These are phyloP conservation scores for Whalleya microplaca DNA, from an alignment of 2,329 filamentous ascomycete genomes.

Conservation along the genomic window DNA sequence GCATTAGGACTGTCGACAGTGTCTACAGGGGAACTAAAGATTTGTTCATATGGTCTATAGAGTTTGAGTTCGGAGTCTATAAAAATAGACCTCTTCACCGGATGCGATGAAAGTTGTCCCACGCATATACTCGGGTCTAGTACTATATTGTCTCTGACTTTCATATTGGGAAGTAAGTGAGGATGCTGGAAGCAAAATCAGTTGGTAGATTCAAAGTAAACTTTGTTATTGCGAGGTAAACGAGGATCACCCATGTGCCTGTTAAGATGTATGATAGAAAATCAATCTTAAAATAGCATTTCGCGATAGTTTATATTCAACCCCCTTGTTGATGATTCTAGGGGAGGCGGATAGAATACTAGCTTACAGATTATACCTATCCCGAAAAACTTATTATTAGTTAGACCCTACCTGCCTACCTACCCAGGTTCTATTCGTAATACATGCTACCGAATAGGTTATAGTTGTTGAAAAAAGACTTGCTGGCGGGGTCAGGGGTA, in stretches of 20 bases:
- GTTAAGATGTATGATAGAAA: no score
- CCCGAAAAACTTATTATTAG: not conserved
- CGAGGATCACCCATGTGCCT: not conserved
- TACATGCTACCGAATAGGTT: slow-evolving; percentile 1
- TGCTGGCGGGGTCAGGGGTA: slow-evolving; percentile 1
- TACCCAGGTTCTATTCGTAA: no score
- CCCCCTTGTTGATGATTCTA: not conserved
- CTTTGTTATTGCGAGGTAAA: not conserved
- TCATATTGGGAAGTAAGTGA: not conserved
- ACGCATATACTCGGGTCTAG: not conserved
- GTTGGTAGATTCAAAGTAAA: not conserved
- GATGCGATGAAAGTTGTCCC: not conserved
- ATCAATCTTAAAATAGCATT: no score
- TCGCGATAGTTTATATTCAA: not conserved
- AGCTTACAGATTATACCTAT: no score
- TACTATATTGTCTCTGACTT: not conserved
- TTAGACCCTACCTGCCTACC: no score
- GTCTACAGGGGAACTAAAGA: not conserved
- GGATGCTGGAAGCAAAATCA: not conserved
- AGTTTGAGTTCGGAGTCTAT: not conserved
- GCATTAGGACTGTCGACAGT: no score
- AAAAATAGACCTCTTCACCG: not conserved
- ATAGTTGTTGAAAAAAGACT: not conserved
- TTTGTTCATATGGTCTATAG: not conserved
- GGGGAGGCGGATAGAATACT: not conserved